Conservation (phyloP, 192 early-diverging fungal species). For the Linnemannia exigua region DNA sequence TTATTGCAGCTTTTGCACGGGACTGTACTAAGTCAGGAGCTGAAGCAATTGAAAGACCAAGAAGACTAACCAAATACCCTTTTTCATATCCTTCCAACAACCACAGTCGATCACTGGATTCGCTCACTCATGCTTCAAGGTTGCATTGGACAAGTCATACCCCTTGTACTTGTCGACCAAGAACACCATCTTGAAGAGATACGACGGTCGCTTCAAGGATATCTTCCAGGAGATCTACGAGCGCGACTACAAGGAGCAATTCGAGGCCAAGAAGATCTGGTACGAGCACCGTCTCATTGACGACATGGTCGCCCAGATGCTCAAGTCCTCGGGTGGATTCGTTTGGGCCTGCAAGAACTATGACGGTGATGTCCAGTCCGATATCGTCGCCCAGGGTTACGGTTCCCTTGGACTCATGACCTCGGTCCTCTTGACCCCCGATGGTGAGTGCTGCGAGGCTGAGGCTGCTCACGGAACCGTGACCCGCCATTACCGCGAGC, state of each 20-base stretch:
- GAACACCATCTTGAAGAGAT: constrained; percentile 96
- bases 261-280: constrained; percentile 91
- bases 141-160: constrained; percentile 90
- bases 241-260: constrained; percentile 83
- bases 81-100: too few relatives aligned
- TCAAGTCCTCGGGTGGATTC: constrained; percentile 96
- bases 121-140: constrained; percentile 93
- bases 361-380: constrained; percentile 97
- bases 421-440: constrained; percentile 94
- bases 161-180: constrained; percentile 98
- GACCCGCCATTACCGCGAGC: constrained; percentile 94
- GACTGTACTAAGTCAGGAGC: not conserved
- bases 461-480: constrained; percentile 99
- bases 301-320: constrained; percentile 98
- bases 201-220: constrained; percentile 99
- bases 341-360: constrained; percentile 98
- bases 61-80: not conserved
- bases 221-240: constrained; percentile 95
- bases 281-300: constrained; percentile 99
- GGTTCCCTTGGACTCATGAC: constrained; percentile 98
- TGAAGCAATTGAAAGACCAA: not conserved
- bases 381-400: constrained; percentile 96
- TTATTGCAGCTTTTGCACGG: not conserved
- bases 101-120: constrained; percentile 87
- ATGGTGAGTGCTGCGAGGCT: constrained; percentile 92